These are phyloP conservation scores for Lepidium didymum DNA, from an alignment of 345 rosid species.

Conservation along the genomic window DNA sequence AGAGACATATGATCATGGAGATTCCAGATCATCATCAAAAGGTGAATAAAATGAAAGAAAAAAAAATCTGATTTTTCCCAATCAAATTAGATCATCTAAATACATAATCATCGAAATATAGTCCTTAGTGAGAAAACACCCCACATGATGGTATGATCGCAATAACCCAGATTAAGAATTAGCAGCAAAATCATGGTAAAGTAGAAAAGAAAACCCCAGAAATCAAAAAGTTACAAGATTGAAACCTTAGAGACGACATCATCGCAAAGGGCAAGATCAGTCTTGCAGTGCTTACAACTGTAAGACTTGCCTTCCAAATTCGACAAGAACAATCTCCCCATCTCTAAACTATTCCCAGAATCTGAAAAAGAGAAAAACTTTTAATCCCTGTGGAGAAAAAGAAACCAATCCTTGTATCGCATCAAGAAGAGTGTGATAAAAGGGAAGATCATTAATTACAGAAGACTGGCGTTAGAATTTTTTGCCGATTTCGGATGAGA, in stretches of 20 bases:
- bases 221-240: neutral
- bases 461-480: neutral
- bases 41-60: neutral
- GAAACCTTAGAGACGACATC: slow-evolving; percentile 66
- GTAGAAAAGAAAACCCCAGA: neutral
- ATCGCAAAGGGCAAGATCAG: slow-evolving; percentile 47
- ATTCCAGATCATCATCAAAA: slow-evolving; percentile 3
- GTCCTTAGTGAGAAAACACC: neutral
- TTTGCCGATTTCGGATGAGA: neutral
- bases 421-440: neutral
- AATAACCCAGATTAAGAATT: slow-evolving; percentile 16
- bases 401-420: neutral
- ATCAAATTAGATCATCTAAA: slow-evolving; percentile 2
- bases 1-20: neutral
- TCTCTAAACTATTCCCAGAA: slow-evolving; percentile 13
- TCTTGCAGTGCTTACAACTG: slow-evolving; percentile 65
- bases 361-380: neutral
- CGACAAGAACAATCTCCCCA: slow-evolving; percentile 71
- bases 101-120: slow-evolving; percentile 1
- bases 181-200: neutral
- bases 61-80: neutral
- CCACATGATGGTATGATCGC: neutral
- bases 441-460: slow-evolving; percentile 5
- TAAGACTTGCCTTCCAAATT: slow-evolving; percentile 53
- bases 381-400: neutral